phyloP scores from a whole-genome alignment of 306 rosid genomes.

The Carpinus fangiana region DNA sequence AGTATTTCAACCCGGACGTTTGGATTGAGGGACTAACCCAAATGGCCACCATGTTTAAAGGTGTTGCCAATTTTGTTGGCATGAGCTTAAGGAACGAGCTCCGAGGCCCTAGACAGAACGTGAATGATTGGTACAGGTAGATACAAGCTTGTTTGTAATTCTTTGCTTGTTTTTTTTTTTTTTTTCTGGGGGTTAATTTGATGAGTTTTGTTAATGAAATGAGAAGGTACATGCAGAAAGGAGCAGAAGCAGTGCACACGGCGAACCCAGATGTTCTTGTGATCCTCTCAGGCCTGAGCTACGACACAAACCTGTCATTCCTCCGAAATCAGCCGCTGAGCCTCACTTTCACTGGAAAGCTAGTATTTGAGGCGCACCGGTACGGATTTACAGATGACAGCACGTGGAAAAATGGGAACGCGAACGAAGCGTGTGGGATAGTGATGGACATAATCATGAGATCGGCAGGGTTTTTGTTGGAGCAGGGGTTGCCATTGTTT shows the following conservation, averaged over 20 bases:
- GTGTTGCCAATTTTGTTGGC: conserved; percentile 57
- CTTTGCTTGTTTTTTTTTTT: no score
- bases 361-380: conserved; percentile 82
- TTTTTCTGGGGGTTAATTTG: no score
- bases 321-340: conserved; percentile 38
- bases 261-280: conserved; percentile 77
- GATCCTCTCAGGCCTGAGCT: conserved; percentile 73
- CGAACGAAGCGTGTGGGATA: conserved; percentile 81
- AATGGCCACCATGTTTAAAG: conserved; percentile 74
- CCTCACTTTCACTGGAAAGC: conserved; percentile 56
- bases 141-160: neutral
- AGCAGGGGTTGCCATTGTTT: conserved; percentile 73
- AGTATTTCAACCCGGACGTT: conserved; percentile 56
- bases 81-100: conserved; percentile 94
- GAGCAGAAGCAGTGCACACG: conserved; percentile 89
- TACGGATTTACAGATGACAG: conserved; percentile 67
- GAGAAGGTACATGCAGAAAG: conserved; percentile 78
- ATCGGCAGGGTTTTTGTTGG: conserved; percentile 54
- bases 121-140: conserved; percentile 77
- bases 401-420: conserved; percentile 66
- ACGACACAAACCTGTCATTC: conserved; percentile 69
- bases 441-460: conserved; percentile 48
- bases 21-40: conserved; percentile 73
- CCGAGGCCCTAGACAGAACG: conserved; percentile 77
- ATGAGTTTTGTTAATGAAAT: neutral